These are phyloP conservation scores for Haplosporangium gracile DNA, from an alignment of 192 early-diverging fungal species.

Conservation along the genomic window DNA sequence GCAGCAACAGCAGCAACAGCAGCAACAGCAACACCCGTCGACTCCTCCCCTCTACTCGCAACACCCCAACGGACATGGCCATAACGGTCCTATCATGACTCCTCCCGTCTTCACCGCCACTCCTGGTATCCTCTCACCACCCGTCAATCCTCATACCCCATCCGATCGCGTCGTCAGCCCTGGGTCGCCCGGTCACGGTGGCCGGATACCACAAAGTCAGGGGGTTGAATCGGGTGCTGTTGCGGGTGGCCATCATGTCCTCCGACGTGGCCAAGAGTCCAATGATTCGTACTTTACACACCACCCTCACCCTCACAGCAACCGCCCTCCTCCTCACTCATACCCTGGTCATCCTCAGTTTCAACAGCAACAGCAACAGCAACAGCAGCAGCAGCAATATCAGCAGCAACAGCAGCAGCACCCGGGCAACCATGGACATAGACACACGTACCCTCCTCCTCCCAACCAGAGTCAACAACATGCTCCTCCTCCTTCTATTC, in stretches of 20 bases:
- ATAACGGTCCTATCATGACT: conserved; percentile 8
- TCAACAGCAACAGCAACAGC: conserved; percentile 22
- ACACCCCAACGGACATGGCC: neutral
- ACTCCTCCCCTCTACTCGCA: conserved; percentile 19
- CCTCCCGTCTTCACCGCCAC: conserved; percentile 34
- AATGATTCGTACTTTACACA: conserved; percentile 43
- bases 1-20: conserved; percentile 6
- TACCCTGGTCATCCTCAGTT: neutral
- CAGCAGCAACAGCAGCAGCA: conserved; percentile 7
- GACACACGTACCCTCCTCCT: neutral
- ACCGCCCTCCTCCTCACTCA: neutral
- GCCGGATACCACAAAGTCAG: conserved; percentile 10
- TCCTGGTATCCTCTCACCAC: conserved; percentile 31
- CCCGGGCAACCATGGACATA: neutral
- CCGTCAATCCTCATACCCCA: conserved; percentile 21
- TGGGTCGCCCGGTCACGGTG: neutral
- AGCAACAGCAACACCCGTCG: conserved; percentile 3
- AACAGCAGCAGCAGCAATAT: neutral
- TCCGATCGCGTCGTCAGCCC: conserved; percentile 25
- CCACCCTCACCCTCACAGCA: conserved; percentile 10
- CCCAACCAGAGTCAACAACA: neutral
- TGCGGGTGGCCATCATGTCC: neutral
- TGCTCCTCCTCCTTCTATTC: neutral
- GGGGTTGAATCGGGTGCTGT: neutral
- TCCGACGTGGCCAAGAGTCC: conserved; percentile 11